Conservation (phyloP, 345 rosid genomes). For the Pelargonium nanum region DNA sequence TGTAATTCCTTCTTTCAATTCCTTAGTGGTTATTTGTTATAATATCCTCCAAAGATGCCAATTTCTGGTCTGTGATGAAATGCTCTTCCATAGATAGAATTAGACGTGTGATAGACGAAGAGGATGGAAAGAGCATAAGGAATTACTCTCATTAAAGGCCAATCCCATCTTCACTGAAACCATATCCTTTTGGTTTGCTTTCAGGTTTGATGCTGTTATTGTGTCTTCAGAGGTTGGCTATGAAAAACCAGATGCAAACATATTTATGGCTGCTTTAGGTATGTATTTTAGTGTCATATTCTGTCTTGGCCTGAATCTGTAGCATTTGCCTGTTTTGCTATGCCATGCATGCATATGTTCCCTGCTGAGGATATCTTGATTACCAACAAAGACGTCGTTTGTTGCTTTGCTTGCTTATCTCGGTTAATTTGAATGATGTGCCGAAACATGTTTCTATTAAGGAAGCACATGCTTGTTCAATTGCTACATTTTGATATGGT, state of each 20-base stretch:
- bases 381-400: too few relatives aligned
- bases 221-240: conserved; percentile 77
- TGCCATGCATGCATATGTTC: background rate
- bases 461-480: background rate
- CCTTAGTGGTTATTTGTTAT: background rate
- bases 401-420: too few relatives aligned
- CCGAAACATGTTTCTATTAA: background rate
- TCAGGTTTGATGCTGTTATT: conserved; percentile 73
- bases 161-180: background rate
- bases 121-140: background rate
- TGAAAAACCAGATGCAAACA: conserved; percentile 71
- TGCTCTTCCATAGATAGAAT: too few relatives aligned
- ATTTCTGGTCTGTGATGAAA: too few relatives aligned
- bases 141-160: background rate
- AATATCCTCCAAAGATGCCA: background rate
- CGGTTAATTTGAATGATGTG: too few relatives aligned
- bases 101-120: too few relatives aligned
- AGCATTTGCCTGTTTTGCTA: background rate
- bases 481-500: background rate
- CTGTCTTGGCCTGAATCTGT: background rate
- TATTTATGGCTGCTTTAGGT: conserved; percentile 75
- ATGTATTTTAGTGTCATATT: conserved; percentile 2
- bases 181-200: background rate
- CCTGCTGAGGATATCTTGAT: background rate
- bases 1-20: too few relatives aligned